Evolutionary conservation across 208 protist genomes (phyloP), one percentile per base, ranked within the genome.

Genomic region (Trypanosoma grayi): DNA sequence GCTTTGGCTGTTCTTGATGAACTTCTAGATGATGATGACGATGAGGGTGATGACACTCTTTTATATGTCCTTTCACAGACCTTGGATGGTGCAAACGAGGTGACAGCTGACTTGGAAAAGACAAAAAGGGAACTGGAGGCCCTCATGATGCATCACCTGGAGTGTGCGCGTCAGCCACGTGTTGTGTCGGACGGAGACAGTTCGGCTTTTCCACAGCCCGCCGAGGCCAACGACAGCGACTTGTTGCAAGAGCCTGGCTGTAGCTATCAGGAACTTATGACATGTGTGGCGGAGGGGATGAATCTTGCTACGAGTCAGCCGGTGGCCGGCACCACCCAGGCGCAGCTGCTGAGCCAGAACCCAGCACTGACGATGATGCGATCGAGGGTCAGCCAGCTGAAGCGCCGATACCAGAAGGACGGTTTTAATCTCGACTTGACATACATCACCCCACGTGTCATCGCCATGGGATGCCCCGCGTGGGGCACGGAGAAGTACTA

Each of bases 391-490:
- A 95, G 85, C 18, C 93, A 96, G 60, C 87, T 95, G 55, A 98
- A 98, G 58, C 63, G 79, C 5, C 70, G 94, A 18, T 98, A 88
- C 60, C 69, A 87, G 37, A 79, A 94, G 2, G 86, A 78, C 40
- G 81, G 78, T 30, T 98, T 96, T 68, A 81, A 98, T 73, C 78
- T 98, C 16, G 97, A 98, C 63, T 75, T 98, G 14, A 90, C 91
- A 1, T 98, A 96, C 64, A 95, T 98, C 60, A 97, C 87, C 2
- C 66, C 76, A 24, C 73, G 72, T 8, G 82, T 97, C 31, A 94
- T 98, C 51, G 93, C 91, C 2, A 98, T 97, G 94, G 94, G 95
- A 27, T 98, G 93, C 61, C 97, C 97, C 2, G 72, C 83, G 4
- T 77, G 93, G 46, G 88, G 82, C 18, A 66, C 88, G 45, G 92